phyloP scores from a whole-genome alignment of 1,284 basidiomycete genomes.

The Thecaphora frezii region DNA sequence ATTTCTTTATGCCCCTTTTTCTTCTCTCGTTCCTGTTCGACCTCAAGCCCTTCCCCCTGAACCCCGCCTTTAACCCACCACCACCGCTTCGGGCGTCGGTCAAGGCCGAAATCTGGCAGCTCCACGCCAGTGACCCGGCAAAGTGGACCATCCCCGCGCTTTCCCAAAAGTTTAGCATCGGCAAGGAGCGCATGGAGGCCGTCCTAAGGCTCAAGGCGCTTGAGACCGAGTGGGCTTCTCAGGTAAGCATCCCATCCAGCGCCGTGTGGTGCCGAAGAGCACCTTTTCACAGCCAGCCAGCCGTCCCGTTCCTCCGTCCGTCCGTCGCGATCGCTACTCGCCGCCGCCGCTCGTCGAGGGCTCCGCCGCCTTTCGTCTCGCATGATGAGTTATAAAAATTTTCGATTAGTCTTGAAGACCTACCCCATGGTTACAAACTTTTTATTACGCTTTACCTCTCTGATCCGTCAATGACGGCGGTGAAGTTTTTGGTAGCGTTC shows the following conservation, averaged over 20 bases:
- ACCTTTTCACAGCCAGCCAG: too few relatives aligned
- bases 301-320: too few relatives aligned
- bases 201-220: conserved; percentile 54
- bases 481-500: too few relatives aligned
- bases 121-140: conserved; percentile 43
- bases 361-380: conserved; percentile 11
- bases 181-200: conserved; percentile 44
- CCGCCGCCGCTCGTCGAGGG: not conserved
- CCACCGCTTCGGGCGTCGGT: conserved; percentile 44
- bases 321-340: too few relatives aligned
- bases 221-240: conserved; percentile 39
- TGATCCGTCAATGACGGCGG: too few relatives aligned
- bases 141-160: conserved; percentile 50
- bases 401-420: conserved; percentile 59
- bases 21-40: conserved; percentile 1
- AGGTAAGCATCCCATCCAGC: conserved; percentile 35
- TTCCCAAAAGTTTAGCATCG: conserved; percentile 46
- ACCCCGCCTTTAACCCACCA: conserved; percentile 54
- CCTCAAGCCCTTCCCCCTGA: conserved; percentile 50
- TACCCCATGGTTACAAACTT: conserved; percentile 42
- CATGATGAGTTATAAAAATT: conserved; percentile 39
- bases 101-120: conserved; percentile 49
- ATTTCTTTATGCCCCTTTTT: not conserved
- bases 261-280: not conserved
- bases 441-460: conserved; percentile 33